Evolutionary conservation across 768 basidiomycete genomes (phyloP), one percentile per base, ranked within the genome.

Genomic region (Auricularia auricula-judae): DNA sequence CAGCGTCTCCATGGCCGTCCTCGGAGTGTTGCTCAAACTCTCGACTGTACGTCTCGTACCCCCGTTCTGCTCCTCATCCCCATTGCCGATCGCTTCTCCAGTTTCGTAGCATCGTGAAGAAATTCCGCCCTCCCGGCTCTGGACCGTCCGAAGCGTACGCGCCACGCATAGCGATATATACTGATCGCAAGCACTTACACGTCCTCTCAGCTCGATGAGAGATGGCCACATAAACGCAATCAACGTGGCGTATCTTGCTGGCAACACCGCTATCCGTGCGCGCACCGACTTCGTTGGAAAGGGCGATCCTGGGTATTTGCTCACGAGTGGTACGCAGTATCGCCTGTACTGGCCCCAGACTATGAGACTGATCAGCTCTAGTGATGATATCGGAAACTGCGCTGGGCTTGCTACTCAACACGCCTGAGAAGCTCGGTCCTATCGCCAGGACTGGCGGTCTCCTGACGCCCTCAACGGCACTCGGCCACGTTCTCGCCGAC

Each of bases 71-170:
- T 54, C 16, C n/a, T 72, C n/a, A n/a, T n/a, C n/a, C 14, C 5
- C 65, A 7, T 4, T 74, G 36, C 42, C 73, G 7, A 76, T 75
- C 3, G 76, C 61, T 21, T 56, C 35, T 65, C 43, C 63, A 88
- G 89, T 66, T 81, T 21, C 82, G 89, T 21, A 81, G 81, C 80
- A 56, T 89, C 0, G 70, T 80, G 21, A 84, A 84, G 67, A 79
- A 73, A 56, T 42, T 84, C 16, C 69, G 84, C 62, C 78, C 84
- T 21, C 29, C 34, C 8, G 56, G 56, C 56, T 8, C 56, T 18
- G 56, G 56, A 5, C 56, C 56, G 34, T 59, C 56, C 4, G 47
- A 51, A 18, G 18, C 10, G 47, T 51, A 18, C 47, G 29, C 33
- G 23, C 10, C 7, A 21, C 54, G 29, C 21, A 10, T 4, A 29